Base-by-base conservation (phyloP, 1,284 basidiomycete genomes). In the Bondarzewia mesenterica region DNA sequence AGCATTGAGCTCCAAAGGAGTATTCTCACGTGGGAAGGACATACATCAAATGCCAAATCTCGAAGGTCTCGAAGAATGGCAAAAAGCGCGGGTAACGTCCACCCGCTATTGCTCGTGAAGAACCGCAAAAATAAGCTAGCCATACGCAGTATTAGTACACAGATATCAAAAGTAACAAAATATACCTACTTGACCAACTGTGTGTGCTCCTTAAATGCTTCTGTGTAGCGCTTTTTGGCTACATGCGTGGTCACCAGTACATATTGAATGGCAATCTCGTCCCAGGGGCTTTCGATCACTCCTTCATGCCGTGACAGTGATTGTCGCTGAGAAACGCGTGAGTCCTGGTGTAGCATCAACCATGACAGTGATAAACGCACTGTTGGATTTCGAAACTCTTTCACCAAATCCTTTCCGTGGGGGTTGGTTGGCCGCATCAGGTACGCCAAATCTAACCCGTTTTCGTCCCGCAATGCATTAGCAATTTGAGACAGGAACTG, bases 71-170 rank as follows among this genome's bases (percentile, higher is more conserved):
- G 73, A 27, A 93, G 66, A 25, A 91, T 77, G 7, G 85, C 82
- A 60, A 91, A 93, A 25, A 93, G 63, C 0, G 84, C 80, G 8
- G 84, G 86, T 4, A 94, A 65, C 16, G 85, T 84, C 91, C 91
- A 94, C 3, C 88, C 82, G 18, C 81, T 80, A 60, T 89, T 86
- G 47, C 77, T 77, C 18, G 75, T 72, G 52, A 93, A 85, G 68
- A 81, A 93, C 15, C 84, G 78, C 51, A 83, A 77, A 67, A 93
- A 91, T 7, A 80, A 66, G 23, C 85, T 87, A 42, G 41, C 14
- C 14, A 20, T 18, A 26, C 37, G 29, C 32, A 23, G 22, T 16
- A 36, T 49, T 53, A 58, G 47, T 60, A 52, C 15, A 64, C 54
- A n/a, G n/a, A n/a, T n/a, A n/a, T n/a, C n/a, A n/a, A 15, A 40